phyloP scores from a whole-genome alignment of 305 asterid genomes.

The Euphrasia arctica region DNA sequence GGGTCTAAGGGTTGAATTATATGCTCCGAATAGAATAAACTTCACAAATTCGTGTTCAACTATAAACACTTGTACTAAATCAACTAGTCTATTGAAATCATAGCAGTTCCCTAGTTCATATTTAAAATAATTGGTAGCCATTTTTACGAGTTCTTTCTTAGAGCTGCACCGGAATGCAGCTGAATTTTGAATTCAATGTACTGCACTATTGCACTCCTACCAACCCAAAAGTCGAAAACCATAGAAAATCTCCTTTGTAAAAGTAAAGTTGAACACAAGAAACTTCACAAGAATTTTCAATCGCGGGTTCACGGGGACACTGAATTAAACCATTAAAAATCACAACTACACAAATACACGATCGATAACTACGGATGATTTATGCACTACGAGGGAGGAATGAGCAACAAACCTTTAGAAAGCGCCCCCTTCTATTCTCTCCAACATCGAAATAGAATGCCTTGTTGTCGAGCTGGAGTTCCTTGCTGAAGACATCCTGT shows the following conservation, averaged over 20 bases:
- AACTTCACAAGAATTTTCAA: not conserved
- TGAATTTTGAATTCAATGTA: too few relatives aligned
- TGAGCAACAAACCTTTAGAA: slow-evolving; percentile 66
- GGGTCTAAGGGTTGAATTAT: too few relatives aligned
- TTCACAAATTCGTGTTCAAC: too few relatives aligned
- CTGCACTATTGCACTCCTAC: not conserved
- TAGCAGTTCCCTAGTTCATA: too few relatives aligned
- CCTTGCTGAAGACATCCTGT: slow-evolving; percentile 79
- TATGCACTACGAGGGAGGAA: slow-evolving; percentile 7
- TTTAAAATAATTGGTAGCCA: too few relatives aligned
- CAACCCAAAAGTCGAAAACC: not conserved
- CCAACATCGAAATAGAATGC: slow-evolving; percentile 92
- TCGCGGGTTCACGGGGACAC: not conserved
- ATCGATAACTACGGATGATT: not conserved
- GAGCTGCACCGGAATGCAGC: not conserved
- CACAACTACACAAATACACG: not conserved
- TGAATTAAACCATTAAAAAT: not conserved
- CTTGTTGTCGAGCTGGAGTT: slow-evolving; percentile 93
- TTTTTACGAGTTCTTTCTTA: not conserved
- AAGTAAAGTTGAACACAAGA: not conserved
- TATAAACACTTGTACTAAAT: too few relatives aligned
- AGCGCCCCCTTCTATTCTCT: slow-evolving; percentile 92
- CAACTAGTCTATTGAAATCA: too few relatives aligned
- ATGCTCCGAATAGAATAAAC: too few relatives aligned
- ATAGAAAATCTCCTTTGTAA: not conserved